Base-by-base conservation (phyloP, 768 basidiomycete species). In the Leccinum olivaceopallidum region DNA sequence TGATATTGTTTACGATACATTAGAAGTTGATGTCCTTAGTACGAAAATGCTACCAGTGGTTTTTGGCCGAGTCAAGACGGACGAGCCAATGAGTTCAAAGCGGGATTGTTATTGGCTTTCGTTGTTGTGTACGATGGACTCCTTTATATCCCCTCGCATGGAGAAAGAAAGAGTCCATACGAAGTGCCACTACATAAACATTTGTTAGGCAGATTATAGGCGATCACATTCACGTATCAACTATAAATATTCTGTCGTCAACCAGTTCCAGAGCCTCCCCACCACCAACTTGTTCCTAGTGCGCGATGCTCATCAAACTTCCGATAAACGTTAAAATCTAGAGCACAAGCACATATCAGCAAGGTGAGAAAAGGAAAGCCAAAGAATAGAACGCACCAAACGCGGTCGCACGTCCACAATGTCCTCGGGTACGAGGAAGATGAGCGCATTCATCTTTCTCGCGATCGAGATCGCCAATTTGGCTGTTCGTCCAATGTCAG, bases 401-500 rank as follows among this genome's bases (percentile, higher is more conserved):
- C 93, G 86, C 34, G 94, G 86, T 48, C 96, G 87, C 61, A 98
- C 84, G 73, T 98, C 95, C 37, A 98, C 94, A 67, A 98, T 95
- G 76, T 95, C 95, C 71, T 98, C 96, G 0, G 96, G 95, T 0
- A 98, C 96, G 60, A 98, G 78, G 83, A 98, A 98, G 68, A 98
- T 98, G 67, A 97, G 76, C 5, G 93, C 92, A 57, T 94, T 92
- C 88, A 95, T 89, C 83, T 98, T 98, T 70, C 96, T 83, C n/a
- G 96, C 95, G 67, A 98, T 98, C 3, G 96, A 98, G 67, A 98
- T 98, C 8, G 94, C 96, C 64, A 98, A 76, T 84, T 98, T 98
- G 16, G 95, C 95, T 97, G 63, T 39, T 8, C 28, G 5, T 30
- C n/a, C 12, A 4, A 14, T 24, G 24, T 24, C 24, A 24, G 24